Evolutionary conservation across 1,284 basidiomycete species (phyloP), one percentile per base, ranked within the genome.

Genomic region (Chalciporus sp.): DNA sequence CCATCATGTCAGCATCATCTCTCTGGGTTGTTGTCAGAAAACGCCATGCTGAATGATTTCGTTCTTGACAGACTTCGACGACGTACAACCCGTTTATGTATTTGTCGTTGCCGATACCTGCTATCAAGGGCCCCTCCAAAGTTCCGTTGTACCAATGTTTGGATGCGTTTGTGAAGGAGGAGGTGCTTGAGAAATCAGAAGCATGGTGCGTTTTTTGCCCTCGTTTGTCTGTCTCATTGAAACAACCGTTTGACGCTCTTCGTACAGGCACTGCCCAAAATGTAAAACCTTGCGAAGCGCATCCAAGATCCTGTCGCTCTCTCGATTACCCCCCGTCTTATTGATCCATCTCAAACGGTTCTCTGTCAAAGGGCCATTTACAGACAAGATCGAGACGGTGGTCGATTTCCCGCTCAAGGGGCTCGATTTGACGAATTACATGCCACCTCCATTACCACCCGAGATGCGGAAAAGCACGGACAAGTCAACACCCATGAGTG

Each of bases 31-130:
- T 23, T 23, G 23, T 49, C 20, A 19, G 14, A 19, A 55, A 31
- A 33, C 23, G 5, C 49, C 51, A 28, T 51, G 20, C 58, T 58
- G 42, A 59, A 49, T 23, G 48, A 33, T 39, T 46, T 26, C n/a
- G 27, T 47, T n/a, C 20, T 55, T 56, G 58, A 3, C 63, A 97
- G 93, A 98, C 96, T 3, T 97, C 94, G 27, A 98, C 95, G 6
- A 98, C 95, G 8, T 99, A 97, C 67, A 98, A 99, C 68, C 84
- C 92, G 4, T 99, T 99, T 75, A 98, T 98, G 81, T 96, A 97
- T 63, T 81, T 99, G 52, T 92, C 94, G 33, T 72, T 99, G 52
- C 95, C 96, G 1, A 86, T 99, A 50, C 95, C 96, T 1, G 77
- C 80, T 14, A 76, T 78, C 14, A 80, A 82, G 49, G 77, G 78